Evolutionary conservation across 352 stramenopile species (phyloP).

Genomic region (Pythium sukuiense): DNA sequence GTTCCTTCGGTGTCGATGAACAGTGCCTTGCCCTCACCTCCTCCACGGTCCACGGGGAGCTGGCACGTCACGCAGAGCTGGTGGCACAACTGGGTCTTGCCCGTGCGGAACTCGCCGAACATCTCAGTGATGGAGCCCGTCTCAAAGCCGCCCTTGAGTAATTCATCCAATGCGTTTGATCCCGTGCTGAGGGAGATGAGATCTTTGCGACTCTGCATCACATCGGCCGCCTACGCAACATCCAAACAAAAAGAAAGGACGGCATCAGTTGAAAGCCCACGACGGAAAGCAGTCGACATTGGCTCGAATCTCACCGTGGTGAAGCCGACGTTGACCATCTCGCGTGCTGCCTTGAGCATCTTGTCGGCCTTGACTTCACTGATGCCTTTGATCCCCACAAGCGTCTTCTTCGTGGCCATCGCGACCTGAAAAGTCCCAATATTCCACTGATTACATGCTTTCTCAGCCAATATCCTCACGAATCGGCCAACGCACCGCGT

Average conservation of each 20-base stretch:
- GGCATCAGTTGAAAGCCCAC: neutral
- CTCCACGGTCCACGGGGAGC: slow-evolving; percentile 95
- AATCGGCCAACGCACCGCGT: slow-evolving; percentile 75
- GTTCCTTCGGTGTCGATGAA: slow-evolving; percentile 99
- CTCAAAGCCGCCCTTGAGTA: slow-evolving; percentile 95
- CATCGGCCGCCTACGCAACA: slow-evolving; percentile 71
- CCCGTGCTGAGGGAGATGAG: slow-evolving; percentile 95
- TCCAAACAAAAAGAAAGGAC: slow-evolving; percentile 4
- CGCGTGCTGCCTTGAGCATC: slow-evolving; percentile 96
- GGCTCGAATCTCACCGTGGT: slow-evolving; percentile 87
- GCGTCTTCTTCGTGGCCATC: slow-evolving; percentile 96
- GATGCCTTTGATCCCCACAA: slow-evolving; percentile 99
- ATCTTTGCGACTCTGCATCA: slow-evolving; percentile 88
- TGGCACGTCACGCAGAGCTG: slow-evolving; percentile 99
- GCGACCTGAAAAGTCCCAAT: slow-evolving; percentile 62
- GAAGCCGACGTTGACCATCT: slow-evolving; percentile 98
- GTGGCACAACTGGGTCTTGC: slow-evolving; percentile 99
- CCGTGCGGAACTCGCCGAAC: slow-evolving; percentile 99
- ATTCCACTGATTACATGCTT: neutral
- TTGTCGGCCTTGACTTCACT: slow-evolving; percentile 99
- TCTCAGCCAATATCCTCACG: neutral
- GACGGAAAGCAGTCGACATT: neutral
- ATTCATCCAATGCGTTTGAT: slow-evolving; percentile 86
- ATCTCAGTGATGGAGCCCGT: slow-evolving; percentile 98
- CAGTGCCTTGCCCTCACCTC: slow-evolving; percentile 97